Base-by-base conservation (phyloP, 106 monocot genomes). In the Allium sativum region DNA sequence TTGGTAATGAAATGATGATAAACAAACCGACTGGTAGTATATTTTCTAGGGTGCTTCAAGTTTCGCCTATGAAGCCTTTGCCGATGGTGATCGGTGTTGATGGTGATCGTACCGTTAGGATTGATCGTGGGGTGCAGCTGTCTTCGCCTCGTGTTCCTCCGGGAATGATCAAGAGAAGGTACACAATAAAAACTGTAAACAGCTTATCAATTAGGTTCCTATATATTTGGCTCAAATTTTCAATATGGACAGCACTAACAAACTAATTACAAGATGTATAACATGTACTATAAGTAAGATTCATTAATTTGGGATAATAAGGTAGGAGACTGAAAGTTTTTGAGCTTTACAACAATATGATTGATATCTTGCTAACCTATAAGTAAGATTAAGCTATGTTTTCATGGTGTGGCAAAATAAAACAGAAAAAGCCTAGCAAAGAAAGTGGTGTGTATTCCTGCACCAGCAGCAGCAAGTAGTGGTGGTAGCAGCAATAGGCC, bases 391-490 rank as follows among this genome's bases (percentile, higher is more conserved):
- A 2, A 12, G 11, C n/a, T n/a, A n/a, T n/a, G n/a, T 15, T 50
- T 50, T 3, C 6, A 50, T 50, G 48, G 15, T 47, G 47, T 50
- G 48, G 15, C 1, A 31, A 44, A 12, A 44, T 4, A 22, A 43
- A 18, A 47, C 68, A 96, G 95, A 59, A 96, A 96, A 64, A 90
- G 79, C 72, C 95, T 87, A 70, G 82, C 87, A 50, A 90, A 82
- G 75, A 93, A 84, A 79, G 93, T 93, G 64, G 82, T 93, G 11
- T 93, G 93, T 79, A 82, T 93, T 21, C 93, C 93, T 65, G 93
- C 93, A 54, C 93, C 84, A 21, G 84, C 88, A 0, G 48, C 48
- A 50, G 48, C 48, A 50, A 15, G 48, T 15, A 50, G 48, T 15
- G 5, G 31, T 31, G 31, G 31, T 5, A 31, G 31, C 41, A 80